These are phyloP conservation scores for Ophiognomonia clavigignenti-juglandacearum DNA, from an alignment of 2,329 filamentous ascomycete genomes.

Conservation along the genomic window DNA sequence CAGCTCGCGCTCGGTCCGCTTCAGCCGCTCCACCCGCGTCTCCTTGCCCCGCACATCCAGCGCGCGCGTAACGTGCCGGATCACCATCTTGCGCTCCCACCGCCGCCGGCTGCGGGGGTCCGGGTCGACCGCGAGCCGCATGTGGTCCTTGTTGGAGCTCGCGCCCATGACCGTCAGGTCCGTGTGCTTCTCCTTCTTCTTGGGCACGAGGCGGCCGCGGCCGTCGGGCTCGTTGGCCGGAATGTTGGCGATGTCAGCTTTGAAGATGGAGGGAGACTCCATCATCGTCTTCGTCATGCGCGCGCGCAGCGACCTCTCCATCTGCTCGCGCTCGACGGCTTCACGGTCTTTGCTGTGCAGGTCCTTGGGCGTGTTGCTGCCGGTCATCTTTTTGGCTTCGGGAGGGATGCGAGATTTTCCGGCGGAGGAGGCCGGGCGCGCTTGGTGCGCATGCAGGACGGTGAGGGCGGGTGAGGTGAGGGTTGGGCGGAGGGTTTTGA, in stretches of 20 bases:
- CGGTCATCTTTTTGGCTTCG: slow-evolving; percentile 26
- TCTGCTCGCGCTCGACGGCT: slow-evolving; percentile 28
- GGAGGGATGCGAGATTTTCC: neutral
- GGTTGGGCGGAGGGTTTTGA: slow-evolving; percentile 16
- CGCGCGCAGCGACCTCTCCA: slow-evolving; percentile 38
- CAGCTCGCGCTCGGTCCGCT: slow-evolving; percentile 54
- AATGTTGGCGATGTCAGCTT: slow-evolving; percentile 45
- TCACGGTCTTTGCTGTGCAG: slow-evolving; percentile 16
- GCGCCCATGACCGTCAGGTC: slow-evolving; percentile 17
- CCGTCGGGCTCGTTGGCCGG: slow-evolving; percentile 18
- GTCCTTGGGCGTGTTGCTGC: slow-evolving; percentile 23
- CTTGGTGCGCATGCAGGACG: neutral
- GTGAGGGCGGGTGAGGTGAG: slow-evolving; percentile 10
- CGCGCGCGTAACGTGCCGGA: slow-evolving; percentile 65
- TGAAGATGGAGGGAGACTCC: slow-evolving; percentile 55
- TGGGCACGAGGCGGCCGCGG: slow-evolving; percentile 19
- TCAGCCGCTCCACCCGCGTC: slow-evolving; percentile 60
- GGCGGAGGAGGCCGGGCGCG: slow-evolving; percentile 1
- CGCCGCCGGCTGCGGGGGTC: slow-evolving; percentile 64
- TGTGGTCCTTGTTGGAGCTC: slow-evolving; percentile 42
- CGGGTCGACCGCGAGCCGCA: slow-evolving; percentile 67
- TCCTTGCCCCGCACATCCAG: slow-evolving; percentile 53
- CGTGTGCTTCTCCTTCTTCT: slow-evolving; percentile 27
- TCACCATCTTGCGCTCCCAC: slow-evolving; percentile 82
- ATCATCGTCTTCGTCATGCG: slow-evolving; percentile 39